These are phyloP conservation scores for Ophiostoma pallidulum DNA, from an alignment of 2,329 filamentous ascomycete genomes.

Conservation along the genomic window DNA sequence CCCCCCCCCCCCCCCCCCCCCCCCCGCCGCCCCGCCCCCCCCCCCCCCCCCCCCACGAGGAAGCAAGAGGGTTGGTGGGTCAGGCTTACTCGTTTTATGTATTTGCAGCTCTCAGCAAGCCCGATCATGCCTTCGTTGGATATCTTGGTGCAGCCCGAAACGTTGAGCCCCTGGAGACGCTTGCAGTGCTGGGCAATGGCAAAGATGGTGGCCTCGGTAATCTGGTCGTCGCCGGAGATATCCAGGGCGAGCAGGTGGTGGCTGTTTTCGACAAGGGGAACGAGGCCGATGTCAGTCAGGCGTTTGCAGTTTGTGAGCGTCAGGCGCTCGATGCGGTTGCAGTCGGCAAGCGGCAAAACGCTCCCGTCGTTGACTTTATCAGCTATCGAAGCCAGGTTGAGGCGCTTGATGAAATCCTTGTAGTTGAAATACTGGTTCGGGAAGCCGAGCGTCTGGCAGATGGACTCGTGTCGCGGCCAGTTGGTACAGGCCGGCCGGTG, in stretches of 20 bases:
- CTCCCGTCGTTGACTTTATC: slow-evolving; percentile 79
- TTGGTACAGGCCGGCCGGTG: slow-evolving; percentile 84
- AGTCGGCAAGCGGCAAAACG: slow-evolving; percentile 68
- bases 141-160: slow-evolving; percentile 75
- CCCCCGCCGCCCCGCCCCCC: no score
- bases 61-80: not conserved
- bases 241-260: slow-evolving; percentile 78
- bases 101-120: slow-evolving; percentile 72
- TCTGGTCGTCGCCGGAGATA: slow-evolving; percentile 72
- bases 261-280: slow-evolving; percentile 69
- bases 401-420: slow-evolving; percentile 77
- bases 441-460: slow-evolving; percentile 67
- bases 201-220: slow-evolving; percentile 73
- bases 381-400: slow-evolving; percentile 77
- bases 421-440: slow-evolving; percentile 79
- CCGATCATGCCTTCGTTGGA: slow-evolving; percentile 77
- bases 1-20: no score
- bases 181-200: slow-evolving; percentile 73
- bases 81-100: slow-evolving; percentile 68
- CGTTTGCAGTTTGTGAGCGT: slow-evolving; percentile 84
- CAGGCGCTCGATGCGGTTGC: slow-evolving; percentile 84
- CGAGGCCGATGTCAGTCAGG: slow-evolving; percentile 75
- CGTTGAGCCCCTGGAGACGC: slow-evolving; percentile 83
- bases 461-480: slow-evolving; percentile 70
- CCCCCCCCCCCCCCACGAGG: no score